Evolutionary conservation across 805 yeast species (phyloP), one percentile per base, ranked within the genome.

Genomic region (Saccharomycopsis sp.): DNA sequence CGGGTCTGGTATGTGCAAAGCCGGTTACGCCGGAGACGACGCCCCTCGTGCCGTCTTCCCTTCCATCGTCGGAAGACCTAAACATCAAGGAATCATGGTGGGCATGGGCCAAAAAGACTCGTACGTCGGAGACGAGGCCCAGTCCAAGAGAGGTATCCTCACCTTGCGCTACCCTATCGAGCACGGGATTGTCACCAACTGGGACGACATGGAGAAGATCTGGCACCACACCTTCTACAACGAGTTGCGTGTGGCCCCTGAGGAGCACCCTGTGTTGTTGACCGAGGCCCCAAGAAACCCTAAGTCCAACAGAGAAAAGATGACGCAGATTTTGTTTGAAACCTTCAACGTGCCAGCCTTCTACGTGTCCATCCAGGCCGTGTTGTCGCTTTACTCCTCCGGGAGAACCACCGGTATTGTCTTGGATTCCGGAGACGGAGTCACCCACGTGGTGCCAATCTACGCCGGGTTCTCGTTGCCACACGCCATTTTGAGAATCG

Each of bases 1-100:
- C 81, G 99, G 99, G 82, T 94, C 99, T 74, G 99, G 99, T 85
- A 94, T 94, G 98, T 94, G 99, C 87, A 94, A 94, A 78, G 99
- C 99, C 92, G 99, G 99, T 80, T 94, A 91, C 76, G 98, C 99
- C 85, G 99, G 99, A 83, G 98, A 94, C 75, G 99, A 94, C 82
- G 98, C 98, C 66, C 99, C 99, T 75, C 89, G 97, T 79, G 98
- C 99, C 72, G 99, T 94, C 69, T 94, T 94, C 92, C 99, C 99
- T 74, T 94, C 98, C 64, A 92, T 94, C 73, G 99, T 92, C 66
- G 99, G 99, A 81, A 94, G 99, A 82, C 98, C 99, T 82, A 91
- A 97, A 85, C 99, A 94, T 78, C 98, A 94, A 79, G 98, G 98
- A 86, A 91, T 91, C 83, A 91, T 91, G 97, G 98, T 92, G 70